Conservation (phyloP, 2,329 filamentous ascomycete genomes). For the Diaporthe sp. region DNA sequence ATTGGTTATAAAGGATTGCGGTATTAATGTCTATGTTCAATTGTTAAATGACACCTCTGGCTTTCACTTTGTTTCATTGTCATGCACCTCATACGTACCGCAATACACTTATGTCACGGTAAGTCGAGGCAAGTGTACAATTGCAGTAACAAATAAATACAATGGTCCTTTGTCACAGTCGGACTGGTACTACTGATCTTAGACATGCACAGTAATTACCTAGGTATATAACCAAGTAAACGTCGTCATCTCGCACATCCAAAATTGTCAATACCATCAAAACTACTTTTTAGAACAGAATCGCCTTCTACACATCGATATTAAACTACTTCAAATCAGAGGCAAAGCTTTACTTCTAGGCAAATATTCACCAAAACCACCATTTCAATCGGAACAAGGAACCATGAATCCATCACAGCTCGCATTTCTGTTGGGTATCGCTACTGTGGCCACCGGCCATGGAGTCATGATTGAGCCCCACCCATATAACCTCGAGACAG, state of each 20-base stretch:
- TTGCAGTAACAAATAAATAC: background rate
- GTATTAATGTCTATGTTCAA: background rate
- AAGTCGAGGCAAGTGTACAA: background rate
- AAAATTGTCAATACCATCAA: background rate
- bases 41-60: background rate
- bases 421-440: background rate
- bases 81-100: background rate
- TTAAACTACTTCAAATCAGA: background rate
- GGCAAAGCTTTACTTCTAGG: background rate
- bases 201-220: background rate
- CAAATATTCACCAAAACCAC: background rate
- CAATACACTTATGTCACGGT: no score
- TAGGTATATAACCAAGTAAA: background rate
- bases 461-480: slow-evolving; percentile 18
- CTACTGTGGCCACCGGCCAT: background rate
- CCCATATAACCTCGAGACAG: slow-evolving; percentile 9
- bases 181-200: no score
- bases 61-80: background rate
- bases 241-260: background rate
- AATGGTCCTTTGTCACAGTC: background rate
- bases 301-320: background rate
- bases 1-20: background rate
- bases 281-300: background rate
- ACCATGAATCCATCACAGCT: background rate
- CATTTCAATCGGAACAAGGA: background rate